Conservation (phyloP, 2,329 filamentous ascomycete species). For the Sporothrix euskadiensis region DNA sequence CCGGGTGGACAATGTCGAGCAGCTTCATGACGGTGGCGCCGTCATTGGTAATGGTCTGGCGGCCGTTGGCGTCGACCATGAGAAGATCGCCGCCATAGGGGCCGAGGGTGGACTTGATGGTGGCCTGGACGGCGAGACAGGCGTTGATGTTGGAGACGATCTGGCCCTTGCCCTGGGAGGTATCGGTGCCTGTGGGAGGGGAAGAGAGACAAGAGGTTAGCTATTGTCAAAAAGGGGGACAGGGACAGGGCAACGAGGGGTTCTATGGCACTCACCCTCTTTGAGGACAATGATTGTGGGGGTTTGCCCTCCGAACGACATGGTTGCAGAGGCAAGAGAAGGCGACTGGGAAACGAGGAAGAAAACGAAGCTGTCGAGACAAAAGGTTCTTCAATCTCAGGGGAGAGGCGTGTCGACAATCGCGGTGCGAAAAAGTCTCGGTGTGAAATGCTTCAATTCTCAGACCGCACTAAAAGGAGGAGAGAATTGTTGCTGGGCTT, state of each 20-base stretch:
- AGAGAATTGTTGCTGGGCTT: not conserved
- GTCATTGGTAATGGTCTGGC: slow-evolving; percentile 97
- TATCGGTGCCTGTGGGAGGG: slow-evolving; percentile 76
- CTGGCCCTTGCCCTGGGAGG: slow-evolving; percentile 95
- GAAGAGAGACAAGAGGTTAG: not conserved
- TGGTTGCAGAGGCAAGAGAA: slow-evolving; percentile 44
- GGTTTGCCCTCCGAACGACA: slow-evolving; percentile 97
- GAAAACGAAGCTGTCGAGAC: too few species aligned
- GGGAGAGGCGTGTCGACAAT: not conserved
- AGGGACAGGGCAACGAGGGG: slow-evolving; percentile 42
- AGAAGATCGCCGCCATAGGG: slow-evolving; percentile 96
- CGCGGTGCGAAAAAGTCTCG: not conserved
- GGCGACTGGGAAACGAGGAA: not conserved
- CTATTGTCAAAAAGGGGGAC: slow-evolving; percentile 32
- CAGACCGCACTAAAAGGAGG: not conserved
- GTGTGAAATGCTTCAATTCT: not conserved
- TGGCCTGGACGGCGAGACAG: slow-evolving; percentile 91
- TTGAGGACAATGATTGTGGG: slow-evolving; percentile 98
- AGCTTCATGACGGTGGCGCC: slow-evolving; percentile 99
- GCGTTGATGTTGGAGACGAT: slow-evolving; percentile 98
- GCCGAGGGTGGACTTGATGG: slow-evolving; percentile 92
- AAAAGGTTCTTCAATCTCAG: not conserved
- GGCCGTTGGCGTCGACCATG: slow-evolving; percentile 93
- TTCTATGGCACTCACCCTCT: slow-evolving; percentile 64
- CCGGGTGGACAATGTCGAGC: slow-evolving; percentile 96